Conservation (phyloP, 2,329 filamentous ascomycete species). For the Ophiocordyceps camponoti-saundersi region DNA sequence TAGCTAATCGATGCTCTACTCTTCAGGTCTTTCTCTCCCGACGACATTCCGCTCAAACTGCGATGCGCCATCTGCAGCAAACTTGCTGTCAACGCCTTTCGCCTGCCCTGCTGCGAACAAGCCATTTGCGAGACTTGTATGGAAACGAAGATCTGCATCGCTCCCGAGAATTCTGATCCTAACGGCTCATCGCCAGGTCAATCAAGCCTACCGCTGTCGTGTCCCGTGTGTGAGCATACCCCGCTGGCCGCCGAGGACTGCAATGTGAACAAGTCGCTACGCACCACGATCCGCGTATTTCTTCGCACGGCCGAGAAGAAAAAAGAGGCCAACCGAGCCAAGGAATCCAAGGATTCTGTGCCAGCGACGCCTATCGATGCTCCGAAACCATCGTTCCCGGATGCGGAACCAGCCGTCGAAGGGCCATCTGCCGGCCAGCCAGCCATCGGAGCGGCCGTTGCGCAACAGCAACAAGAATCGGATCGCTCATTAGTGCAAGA, state of each 20-base stretch:
- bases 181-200: slow-evolving; percentile 38
- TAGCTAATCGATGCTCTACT: not conserved
- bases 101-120: slow-evolving; percentile 87
- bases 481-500: not conserved
- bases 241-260: slow-evolving; percentile 77
- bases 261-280: slow-evolving; percentile 76
- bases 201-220: slow-evolving; percentile 56
- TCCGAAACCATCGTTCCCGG: slow-evolving; percentile 14
- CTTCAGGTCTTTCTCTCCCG: slow-evolving; percentile 54
- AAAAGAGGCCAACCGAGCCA: slow-evolving; percentile 46
- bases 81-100: slow-evolving; percentile 77
- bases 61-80: slow-evolving; percentile 89
- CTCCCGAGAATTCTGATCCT: not conserved
- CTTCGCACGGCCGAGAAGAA: slow-evolving; percentile 86
- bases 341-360: slow-evolving; percentile 24
- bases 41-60: slow-evolving; percentile 89
- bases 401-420: slow-evolving; percentile 7
- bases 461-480: not conserved
- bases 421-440: slow-evolving; percentile 3
- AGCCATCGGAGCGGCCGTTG: not conserved
- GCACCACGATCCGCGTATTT: slow-evolving; percentile 83
- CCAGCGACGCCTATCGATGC: slow-evolving; percentile 25
- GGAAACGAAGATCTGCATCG: not conserved
- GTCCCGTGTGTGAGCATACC: slow-evolving; percentile 84
- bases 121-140: slow-evolving; percentile 80